These are phyloP conservation scores for Mycoemilia scoparia DNA, from an alignment of 192 early-diverging fungal species.

Conservation along the genomic window DNA sequence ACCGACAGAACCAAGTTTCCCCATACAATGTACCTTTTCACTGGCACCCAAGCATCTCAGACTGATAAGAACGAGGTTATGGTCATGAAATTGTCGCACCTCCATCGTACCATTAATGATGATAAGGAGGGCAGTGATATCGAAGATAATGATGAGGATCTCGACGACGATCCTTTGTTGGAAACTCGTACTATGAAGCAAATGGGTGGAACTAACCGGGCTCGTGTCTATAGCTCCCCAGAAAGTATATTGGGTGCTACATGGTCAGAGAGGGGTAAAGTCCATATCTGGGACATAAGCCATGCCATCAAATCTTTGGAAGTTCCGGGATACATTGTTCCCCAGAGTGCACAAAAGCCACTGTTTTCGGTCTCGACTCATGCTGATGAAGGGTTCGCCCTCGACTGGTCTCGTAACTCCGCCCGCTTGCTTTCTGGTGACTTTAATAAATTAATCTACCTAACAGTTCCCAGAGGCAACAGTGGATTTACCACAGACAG, in stretches of 20 bases:
- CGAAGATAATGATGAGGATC: slow-evolving; percentile 53
- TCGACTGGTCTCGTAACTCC: slow-evolving; percentile 74
- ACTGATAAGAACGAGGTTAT: slow-evolving; percentile 76
- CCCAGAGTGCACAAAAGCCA: slow-evolving; percentile 43
- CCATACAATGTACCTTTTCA: slow-evolving; percentile 78
- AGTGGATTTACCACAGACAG: slow-evolving; percentile 53
- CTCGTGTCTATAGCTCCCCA: slow-evolving; percentile 36
- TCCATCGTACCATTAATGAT: slow-evolving; percentile 85
- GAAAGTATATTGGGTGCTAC: slow-evolving; percentile 69
- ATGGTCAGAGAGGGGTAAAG: slow-evolving; percentile 92
- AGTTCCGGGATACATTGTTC: slow-evolving; percentile 49
- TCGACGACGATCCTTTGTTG: slow-evolving; percentile 89
- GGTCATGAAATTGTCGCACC: slow-evolving; percentile 87
- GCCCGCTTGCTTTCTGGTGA: slow-evolving; percentile 75
- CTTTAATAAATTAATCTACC: slow-evolving; percentile 54
- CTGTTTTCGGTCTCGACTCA: slow-evolving; percentile 69
- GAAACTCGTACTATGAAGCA: slow-evolving; percentile 71
- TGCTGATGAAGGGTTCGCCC: slow-evolving; percentile 76
- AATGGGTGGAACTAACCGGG: slow-evolving; percentile 79
- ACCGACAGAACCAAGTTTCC: slow-evolving; percentile 66
- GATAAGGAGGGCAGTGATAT: slow-evolving; percentile 53
- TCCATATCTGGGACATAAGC: slow-evolving; percentile 81
- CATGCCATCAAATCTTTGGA: slow-evolving; percentile 57
- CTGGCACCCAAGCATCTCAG: slow-evolving; percentile 79
- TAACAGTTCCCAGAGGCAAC: slow-evolving; percentile 49